Percentiles rank a stretch among this genome's conserved stretches.
phyloP scores from a whole-genome alignment of 2,329 filamentous ascomycete species.

The Pseudovirgaria hyperparasitica region DNA sequence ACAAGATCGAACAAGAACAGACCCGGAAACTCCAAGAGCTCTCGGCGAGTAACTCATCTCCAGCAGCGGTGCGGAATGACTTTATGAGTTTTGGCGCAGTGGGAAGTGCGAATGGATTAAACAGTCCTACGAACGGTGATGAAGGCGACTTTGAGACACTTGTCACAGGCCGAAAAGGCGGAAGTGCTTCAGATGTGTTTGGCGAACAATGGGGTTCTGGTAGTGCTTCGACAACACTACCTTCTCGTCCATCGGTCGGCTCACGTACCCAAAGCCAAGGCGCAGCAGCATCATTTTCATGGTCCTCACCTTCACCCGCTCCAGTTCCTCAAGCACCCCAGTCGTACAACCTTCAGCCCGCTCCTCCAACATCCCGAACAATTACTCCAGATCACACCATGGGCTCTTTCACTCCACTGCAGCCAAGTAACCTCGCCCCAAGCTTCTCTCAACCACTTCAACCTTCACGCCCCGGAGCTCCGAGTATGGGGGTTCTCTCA shows the following conservation, averaged over 20 bases:
- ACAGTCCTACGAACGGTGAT: constrained; percentile 41
- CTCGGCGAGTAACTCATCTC: constrained; percentile 44
- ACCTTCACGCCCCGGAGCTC: constrained; percentile 12
- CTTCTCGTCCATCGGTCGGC: constrained; percentile 16
- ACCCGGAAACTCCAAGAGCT: constrained; percentile 79
- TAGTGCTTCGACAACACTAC: constrained; percentile 16
- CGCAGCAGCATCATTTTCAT: constrained; percentile 29
- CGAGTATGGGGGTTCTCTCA: constrained; percentile 13
- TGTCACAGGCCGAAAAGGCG: constrained; percentile 59
- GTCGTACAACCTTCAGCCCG: constrained; percentile 14
- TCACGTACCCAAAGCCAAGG: constrained; percentile 13
- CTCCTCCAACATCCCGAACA: constrained; percentile 25
- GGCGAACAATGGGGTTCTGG: constrained; percentile 30
- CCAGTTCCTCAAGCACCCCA: constrained; percentile 21
- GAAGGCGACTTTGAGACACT: constrained; percentile 77
- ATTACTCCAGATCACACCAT: constrained; percentile 40
- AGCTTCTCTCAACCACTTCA: constrained; percentile 17
- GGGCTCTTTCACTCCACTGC: constrained; percentile 24
- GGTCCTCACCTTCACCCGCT: constrained; percentile 28
- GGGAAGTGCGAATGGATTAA: constrained; percentile 41
- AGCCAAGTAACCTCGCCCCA: constrained; percentile 20
- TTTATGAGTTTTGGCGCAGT: constrained; percentile 55
- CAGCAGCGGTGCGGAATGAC: constrained; percentile 44
- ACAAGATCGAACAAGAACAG: constrained; percentile 78
- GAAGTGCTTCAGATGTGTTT: constrained; percentile 24